Evolutionary conservation across 2,329 filamentous ascomycete genomes (phyloP).

Genomic region (Zopfia rhizophila): DNA sequence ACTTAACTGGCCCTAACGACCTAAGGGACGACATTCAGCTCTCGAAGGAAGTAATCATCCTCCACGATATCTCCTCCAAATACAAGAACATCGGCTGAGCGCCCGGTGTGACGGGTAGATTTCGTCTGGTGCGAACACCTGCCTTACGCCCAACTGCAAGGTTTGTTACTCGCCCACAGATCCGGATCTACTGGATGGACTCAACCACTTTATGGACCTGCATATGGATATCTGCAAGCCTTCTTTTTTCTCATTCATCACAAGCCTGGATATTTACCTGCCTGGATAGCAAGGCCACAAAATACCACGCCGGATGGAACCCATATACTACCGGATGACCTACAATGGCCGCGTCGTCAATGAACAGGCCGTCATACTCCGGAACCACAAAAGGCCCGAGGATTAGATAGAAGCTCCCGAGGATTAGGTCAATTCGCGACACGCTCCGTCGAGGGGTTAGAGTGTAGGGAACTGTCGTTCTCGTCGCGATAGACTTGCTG

Average conservation of each 20-base stretch:
- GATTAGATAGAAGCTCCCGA: conserved; percentile 35
- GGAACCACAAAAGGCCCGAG: conserved; percentile 39
- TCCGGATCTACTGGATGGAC: conserved; percentile 28
- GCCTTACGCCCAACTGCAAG: conserved; percentile 22
- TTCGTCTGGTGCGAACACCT: conserved; percentile 30
- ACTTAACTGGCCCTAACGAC: conserved; percentile 46
- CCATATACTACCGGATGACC: conserved; percentile 25
- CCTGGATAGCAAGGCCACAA: conserved; percentile 33
- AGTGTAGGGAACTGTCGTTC: conserved; percentile 33
- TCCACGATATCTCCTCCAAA: conserved; percentile 47
- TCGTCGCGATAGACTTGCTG: conserved; percentile 37
- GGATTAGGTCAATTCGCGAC: conserved; percentile 31
- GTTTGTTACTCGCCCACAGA: conserved; percentile 37
- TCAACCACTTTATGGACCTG: conserved; percentile 25
- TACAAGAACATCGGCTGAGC: conserved; percentile 49
- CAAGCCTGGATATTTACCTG: conserved; percentile 7
- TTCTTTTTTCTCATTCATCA: conserved; percentile 29
- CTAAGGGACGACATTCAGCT: conserved; percentile 46
- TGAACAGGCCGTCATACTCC: conserved; percentile 21
- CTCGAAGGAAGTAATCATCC: conserved; percentile 44
- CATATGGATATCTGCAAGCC: conserved; percentile 31
- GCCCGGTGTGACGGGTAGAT: conserved; percentile 25
- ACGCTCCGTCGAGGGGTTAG: conserved; percentile 26
- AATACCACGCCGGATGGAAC: conserved; percentile 38
- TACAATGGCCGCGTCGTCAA: conserved; percentile 27